phyloP scores from a whole-genome alignment of 371 early-diverging fungal genomes.

The Mucor irregularis region DNA sequence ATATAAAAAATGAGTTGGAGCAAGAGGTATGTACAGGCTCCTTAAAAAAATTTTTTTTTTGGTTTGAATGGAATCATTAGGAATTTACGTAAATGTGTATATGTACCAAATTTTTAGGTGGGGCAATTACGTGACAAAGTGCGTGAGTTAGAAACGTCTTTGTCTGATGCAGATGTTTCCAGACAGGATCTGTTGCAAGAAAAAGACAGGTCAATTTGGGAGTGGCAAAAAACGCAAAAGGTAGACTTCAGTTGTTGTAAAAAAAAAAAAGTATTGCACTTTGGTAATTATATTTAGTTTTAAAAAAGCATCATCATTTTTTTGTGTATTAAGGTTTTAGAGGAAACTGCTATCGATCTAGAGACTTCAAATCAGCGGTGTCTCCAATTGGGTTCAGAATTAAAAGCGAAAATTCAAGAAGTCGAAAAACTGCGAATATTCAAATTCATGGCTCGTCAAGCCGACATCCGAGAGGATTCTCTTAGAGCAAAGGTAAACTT shows the following conservation, averaged over 20 bases:
- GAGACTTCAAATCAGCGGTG: conserved; percentile 37
- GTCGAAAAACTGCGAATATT: conserved; percentile 45
- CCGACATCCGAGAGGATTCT: conserved; percentile 45
- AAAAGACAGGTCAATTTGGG: conserved; percentile 32
- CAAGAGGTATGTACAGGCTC: conserved; percentile 26
- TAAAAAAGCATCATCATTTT: background rate
- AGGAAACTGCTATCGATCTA: conserved; percentile 37
- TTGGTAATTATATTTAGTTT: background rate
- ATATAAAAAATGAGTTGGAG: conserved; percentile 27
- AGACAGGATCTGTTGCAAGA: conserved; percentile 32
- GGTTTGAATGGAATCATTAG: background rate
- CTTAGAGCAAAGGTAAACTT: conserved; percentile 35
- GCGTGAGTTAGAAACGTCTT: conserved; percentile 27
- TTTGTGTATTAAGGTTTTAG: conserved; percentile 21
- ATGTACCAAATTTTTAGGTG: too few relatives aligned
- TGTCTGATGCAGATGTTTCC: conserved; percentile 31
- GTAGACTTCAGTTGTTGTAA: conserved; percentile 14
- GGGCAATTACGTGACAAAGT: conserved; percentile 29
- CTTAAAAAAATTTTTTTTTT: background rate
- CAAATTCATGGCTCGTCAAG: conserved; percentile 46
- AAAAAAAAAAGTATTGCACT: background rate
- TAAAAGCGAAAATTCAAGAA: conserved; percentile 31
- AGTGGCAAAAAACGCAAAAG: conserved; percentile 46
- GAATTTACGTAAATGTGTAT: too few relatives aligned
- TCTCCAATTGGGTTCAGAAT: conserved; percentile 35